A percentile compares a stretch with the other conserved stretches of the same genome.
Evolutionary conservation across 2,329 filamentous ascomycete species (phyloP).

Genomic region (Colletotrichum sp.): DNA sequence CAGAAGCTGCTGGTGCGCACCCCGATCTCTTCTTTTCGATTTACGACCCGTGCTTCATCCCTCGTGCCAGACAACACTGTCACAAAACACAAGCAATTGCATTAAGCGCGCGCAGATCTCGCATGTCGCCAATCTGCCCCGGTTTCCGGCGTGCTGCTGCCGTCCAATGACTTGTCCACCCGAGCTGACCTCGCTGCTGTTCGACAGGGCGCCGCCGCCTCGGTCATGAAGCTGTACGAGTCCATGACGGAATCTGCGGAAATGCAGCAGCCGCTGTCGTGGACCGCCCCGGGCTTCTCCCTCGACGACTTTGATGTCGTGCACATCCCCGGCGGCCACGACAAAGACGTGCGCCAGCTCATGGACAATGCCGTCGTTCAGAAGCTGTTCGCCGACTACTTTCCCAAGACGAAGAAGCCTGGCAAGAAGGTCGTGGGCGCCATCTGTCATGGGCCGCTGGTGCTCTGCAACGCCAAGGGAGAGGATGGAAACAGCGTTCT

Average conservation of each 20-base stretch:
- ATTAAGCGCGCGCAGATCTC: not conserved
- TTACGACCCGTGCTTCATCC: not conserved
- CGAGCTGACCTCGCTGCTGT: not conserved
- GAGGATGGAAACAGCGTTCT: constrained; percentile 50
- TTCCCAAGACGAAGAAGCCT: constrained; percentile 50
- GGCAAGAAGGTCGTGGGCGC: constrained; percentile 50
- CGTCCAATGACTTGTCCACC: not conserved
- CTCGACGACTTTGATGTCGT: constrained; percentile 52
- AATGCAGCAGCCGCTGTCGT: constrained; percentile 48
- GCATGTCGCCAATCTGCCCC: not conserved
- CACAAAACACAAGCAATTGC: not conserved
- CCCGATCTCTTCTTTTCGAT: not conserved
- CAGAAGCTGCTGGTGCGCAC: constrained; percentile 51
- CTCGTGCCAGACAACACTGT: not conserved
- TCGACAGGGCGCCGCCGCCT: constrained; percentile 46
- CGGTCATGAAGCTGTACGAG: constrained; percentile 46
- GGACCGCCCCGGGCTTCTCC: constrained; percentile 48
- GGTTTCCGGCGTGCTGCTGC: not conserved
- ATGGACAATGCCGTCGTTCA: constrained; percentile 54
- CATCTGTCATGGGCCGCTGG: constrained; percentile 59
- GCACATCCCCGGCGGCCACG: constrained; percentile 58
- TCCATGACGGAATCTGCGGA: constrained; percentile 46
- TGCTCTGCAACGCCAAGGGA: constrained; percentile 47
- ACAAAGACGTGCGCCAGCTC: constrained; percentile 55
- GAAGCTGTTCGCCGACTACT: constrained; percentile 48